These are phyloP conservation scores for Colletotrichum magnum DNA, from an alignment of 2,329 filamentous ascomycete genomes.

Conservation along the genomic window DNA sequence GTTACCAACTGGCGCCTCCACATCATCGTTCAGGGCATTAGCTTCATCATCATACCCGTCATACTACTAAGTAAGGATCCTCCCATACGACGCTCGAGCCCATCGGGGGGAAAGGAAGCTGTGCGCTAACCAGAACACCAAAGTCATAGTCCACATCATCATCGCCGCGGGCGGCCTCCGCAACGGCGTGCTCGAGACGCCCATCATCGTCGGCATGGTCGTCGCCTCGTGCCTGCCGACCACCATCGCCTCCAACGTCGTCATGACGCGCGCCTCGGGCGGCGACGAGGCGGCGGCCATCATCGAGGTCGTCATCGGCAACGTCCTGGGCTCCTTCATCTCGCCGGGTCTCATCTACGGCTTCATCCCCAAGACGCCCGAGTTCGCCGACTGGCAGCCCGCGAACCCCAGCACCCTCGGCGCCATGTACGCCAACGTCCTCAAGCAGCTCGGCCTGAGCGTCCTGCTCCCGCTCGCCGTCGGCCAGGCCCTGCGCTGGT, in stretches of 20 bases:
- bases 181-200: conserved; percentile 72
- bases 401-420: conserved; percentile 66
- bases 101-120: not conserved
- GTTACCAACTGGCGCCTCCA: conserved; percentile 78
- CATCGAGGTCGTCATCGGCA: conserved; percentile 79
- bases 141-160: conserved; percentile 63
- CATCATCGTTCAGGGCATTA: conserved; percentile 75
- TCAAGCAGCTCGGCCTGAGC: conserved; percentile 77
- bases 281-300: conserved; percentile 77
- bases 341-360: conserved; percentile 75
- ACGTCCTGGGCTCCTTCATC: conserved; percentile 77
- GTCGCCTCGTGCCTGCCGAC: conserved; percentile 79
- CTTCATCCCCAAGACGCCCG: conserved; percentile 67
- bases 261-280: conserved; percentile 79
- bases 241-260: conserved; percentile 80
- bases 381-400: conserved; percentile 70
- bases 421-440: conserved; percentile 75
- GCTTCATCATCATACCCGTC: conserved; percentile 76
- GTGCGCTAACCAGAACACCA: not conserved
- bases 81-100: not conserved
- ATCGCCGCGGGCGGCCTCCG: conserved; percentile 62
- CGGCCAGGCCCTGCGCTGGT: conserved; percentile 72
- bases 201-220: conserved; percentile 77
- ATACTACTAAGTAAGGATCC: conserved; percentile 67
- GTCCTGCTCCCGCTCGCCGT: conserved; percentile 75